Evolutionary conservation across 495 filamentous ascomycete genomes (phyloP).

Genomic region (Alectoria sarmentosa): DNA sequence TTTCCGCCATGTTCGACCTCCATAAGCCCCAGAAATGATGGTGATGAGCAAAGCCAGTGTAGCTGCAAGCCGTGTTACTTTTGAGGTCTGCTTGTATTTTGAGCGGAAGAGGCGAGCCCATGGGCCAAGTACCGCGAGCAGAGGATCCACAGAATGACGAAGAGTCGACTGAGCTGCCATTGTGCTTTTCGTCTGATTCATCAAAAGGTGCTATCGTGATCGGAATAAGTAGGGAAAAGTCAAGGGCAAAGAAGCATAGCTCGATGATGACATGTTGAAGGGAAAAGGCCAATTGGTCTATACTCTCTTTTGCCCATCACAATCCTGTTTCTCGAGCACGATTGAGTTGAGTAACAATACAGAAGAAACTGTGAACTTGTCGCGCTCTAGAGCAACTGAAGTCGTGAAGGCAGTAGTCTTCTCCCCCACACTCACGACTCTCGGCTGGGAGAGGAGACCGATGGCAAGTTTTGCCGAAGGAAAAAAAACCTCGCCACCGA

Average conservation of each 20-base stretch:
- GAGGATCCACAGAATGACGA: slow-evolving; percentile 59
- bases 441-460: neutral
- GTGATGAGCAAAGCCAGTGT: slow-evolving; percentile 66
- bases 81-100: slow-evolving; percentile 54
- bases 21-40: slow-evolving; percentile 70
- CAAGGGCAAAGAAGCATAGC: neutral
- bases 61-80: slow-evolving; percentile 61
- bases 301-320: neutral
- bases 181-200: neutral
- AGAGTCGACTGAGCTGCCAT: slow-evolving; percentile 91
- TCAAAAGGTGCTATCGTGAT: neutral
- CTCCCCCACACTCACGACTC: too few species aligned
- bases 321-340: neutral
- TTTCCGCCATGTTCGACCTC: slow-evolving; percentile 65
- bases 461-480: neutral
- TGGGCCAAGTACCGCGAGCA: slow-evolving; percentile 59
- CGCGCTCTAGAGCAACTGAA: too few species aligned
- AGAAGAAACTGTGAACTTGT: neutral
- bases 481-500: neutral
- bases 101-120: slow-evolving; percentile 56
- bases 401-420: too few species aligned
- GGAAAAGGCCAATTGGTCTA: neutral
- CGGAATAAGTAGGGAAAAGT: neutral
- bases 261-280: neutral
- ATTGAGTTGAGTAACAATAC: neutral